Base-by-base conservation (phyloP, 176 grass and related monocot genomes). In the Bromus sterilis region DNA sequence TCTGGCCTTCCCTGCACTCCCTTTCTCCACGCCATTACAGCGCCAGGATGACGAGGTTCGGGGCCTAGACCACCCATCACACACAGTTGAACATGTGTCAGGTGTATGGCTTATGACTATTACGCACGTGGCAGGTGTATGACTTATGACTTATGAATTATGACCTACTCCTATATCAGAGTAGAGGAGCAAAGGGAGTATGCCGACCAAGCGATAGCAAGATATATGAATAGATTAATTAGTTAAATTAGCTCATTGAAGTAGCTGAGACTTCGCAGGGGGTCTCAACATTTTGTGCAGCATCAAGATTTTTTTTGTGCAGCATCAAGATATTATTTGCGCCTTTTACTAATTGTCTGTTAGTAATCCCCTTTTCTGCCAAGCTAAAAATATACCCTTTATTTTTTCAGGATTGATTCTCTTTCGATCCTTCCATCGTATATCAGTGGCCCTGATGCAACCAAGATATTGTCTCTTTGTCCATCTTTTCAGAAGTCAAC, bases 341-440 rank as follows among this genome's bases (percentile, higher is more conserved):
- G 26, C 60, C 3, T 1, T 55, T 76, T 41, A 30, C 51, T 80
- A 41, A 31, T 78, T 74, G 20, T 10, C 13, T 77, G 46, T 65
- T 42, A 29, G 43, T 75, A 53, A 68, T 62, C n/a, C 48, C 26
- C 30, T 89, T 84, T 73, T 60, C 66, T 87, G 55, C 43, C 28
- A 46, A 66, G 32, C 20, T 58, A 78, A 59, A 53, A 61, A 70
- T 13, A 42, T 81, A 36, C 56, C 41, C 9, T 67, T 67, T 65
- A 77, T 63, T 68, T 42, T 89, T 85, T 41, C 69, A 98, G 95
- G 95, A 94, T 98, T 84, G 92, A 98, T 95, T 89, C 83, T 71
- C 88, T 93, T 89, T 89, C 92, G 20, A 86, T 98, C 66, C 92
- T 98, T 62, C 95, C 95, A 49, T 82, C 92, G 61, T 98, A 91